Evolutionary conservation across 306 rosid genomes (phyloP), one percentile per base, ranked within the genome.

Genomic region (Vigna angularis): DNA sequence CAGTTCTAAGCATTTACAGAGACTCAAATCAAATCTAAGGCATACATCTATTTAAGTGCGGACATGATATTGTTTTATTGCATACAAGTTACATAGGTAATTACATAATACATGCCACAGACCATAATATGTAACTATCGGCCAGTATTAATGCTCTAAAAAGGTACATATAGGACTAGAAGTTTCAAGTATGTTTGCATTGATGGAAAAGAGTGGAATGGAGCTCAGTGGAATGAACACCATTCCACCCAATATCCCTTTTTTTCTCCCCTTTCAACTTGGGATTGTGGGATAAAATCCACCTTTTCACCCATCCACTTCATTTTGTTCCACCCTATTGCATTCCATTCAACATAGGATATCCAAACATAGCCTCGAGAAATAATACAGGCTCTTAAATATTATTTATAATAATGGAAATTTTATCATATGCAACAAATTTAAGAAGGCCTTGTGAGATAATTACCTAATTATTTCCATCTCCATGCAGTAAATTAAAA

Each of bases 1-100:
- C 49, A 64, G 49, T 72, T 76, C 10, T 32, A 64, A 73, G 47
- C 77, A 66, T 32, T 65, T 47, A 32, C 20, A 34, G 75, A 82
- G 24, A 59, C 32, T 24, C 62, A 53, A 68, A 30, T 24, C 68
- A 47, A 32, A 36, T 32, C 53, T 34, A 76, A 76, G 42, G 26
- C 59, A 45, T 32, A 11, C 17, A 58, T 16, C 44, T 66, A 32
- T 47, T 42, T 22, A n/a, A 34, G 75, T 57, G 58, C 30, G 51
- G 75, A 68, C 32, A 65, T 34, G 9, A 4, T 16, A 51, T 26
- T 24, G 47, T 53, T 38, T 55, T 47, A 80, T 42, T 48, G 52
- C 45, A 40, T 40, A 47, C 12, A 57, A 40, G 26, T 69, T 45
- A 69, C 50, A 28, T 34, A 62, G 13, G 65, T 16, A 75, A 83